Percentiles rank a stretch among this genome's conserved stretches.
These are phyloP conservation scores for Periglandula ipomoeae DNA, from an alignment of 2,329 filamentous ascomycete species.

Conservation along the genomic window DNA sequence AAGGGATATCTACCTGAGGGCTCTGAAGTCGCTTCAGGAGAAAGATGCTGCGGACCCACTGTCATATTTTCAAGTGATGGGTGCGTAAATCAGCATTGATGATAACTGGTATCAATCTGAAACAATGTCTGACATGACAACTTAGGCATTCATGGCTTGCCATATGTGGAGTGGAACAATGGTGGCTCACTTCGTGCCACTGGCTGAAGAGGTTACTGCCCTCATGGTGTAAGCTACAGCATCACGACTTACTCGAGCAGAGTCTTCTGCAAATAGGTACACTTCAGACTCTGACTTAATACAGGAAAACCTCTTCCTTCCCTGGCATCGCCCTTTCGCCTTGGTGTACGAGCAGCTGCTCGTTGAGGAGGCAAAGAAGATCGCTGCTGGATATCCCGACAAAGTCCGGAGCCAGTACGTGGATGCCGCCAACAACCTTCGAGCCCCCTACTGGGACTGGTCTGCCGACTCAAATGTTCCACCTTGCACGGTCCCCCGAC, in stretches of 20 bases:
- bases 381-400: slow-evolving; percentile 35
- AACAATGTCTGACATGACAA: slow-evolving; percentile 3
- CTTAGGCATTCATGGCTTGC: slow-evolving; percentile 32
- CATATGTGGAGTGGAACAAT: slow-evolving; percentile 32
- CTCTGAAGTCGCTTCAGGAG: slow-evolving; percentile 33
- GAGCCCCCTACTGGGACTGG: slow-evolving; percentile 49
- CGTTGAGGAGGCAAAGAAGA: slow-evolving; percentile 33
- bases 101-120: background rate
- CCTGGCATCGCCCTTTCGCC: slow-evolving; percentile 49
- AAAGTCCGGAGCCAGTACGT: slow-evolving; percentile 27
- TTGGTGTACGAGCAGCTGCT: slow-evolving; percentile 48
- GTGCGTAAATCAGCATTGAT: slow-evolving; percentile 20
- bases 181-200: slow-evolving; percentile 22
- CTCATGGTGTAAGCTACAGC: slow-evolving; percentile 32
- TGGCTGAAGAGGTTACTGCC: slow-evolving; percentile 34
- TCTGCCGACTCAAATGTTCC: slow-evolving; percentile 34
- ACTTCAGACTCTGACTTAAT: background rate
- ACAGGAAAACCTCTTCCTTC: slow-evolving; percentile 39
- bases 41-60: slow-evolving; percentile 29
- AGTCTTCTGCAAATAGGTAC: background rate
- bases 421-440: slow-evolving; percentile 35
- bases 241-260: background rate
- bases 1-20: slow-evolving; percentile 43
- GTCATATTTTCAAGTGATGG: slow-evolving; percentile 42
- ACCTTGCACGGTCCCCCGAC: slow-evolving; percentile 23